Percentiles rank a stretch among this genome's conserved stretches.
Evolutionary conservation across 2,329 filamentous ascomycete species (phyloP).

Genomic region (Proliferodiscus dingleyae): DNA sequence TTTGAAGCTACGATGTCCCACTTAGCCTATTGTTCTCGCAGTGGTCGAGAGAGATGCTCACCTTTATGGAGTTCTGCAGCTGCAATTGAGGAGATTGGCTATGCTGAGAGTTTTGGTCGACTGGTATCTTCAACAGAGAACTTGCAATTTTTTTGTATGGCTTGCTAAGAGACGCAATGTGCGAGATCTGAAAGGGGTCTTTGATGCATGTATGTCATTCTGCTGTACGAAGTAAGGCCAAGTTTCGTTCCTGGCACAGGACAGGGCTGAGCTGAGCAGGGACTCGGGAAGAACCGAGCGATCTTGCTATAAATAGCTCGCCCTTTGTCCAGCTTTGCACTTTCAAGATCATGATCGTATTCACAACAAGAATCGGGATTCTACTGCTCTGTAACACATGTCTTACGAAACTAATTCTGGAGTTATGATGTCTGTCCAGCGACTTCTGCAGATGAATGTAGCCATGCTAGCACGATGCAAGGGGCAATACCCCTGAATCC

Average conservation of each 20-base stretch:
- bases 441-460: too few species aligned
- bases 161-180: too few species aligned
- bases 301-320: background rate
- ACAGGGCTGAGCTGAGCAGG: slow-evolving; percentile 2
- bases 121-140: background rate
- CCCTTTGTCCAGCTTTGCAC: too few species aligned
- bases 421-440: too few species aligned
- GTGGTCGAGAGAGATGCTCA: slow-evolving; percentile 6
- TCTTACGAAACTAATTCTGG: too few species aligned
- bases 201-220: background rate
- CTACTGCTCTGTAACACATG: too few species aligned
- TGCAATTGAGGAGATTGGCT: slow-evolving; percentile 1
- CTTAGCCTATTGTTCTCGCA: slow-evolving; percentile 1
- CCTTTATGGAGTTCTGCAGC: background rate
- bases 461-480: too few species aligned
- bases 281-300: slow-evolving; percentile 4
- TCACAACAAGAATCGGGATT: too few species aligned
- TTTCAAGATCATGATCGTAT: too few species aligned
- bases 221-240: background rate
- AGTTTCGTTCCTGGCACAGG: slow-evolving; percentile 1
- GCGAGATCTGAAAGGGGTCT: too few species aligned
- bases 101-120: background rate
- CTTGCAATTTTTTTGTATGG: background rate
- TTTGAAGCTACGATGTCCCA: background rate
- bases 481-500: too few species aligned